phyloP scores from a whole-genome alignment of 2,329 filamentous ascomycete genomes.

The Aphanocladium album region DNA sequence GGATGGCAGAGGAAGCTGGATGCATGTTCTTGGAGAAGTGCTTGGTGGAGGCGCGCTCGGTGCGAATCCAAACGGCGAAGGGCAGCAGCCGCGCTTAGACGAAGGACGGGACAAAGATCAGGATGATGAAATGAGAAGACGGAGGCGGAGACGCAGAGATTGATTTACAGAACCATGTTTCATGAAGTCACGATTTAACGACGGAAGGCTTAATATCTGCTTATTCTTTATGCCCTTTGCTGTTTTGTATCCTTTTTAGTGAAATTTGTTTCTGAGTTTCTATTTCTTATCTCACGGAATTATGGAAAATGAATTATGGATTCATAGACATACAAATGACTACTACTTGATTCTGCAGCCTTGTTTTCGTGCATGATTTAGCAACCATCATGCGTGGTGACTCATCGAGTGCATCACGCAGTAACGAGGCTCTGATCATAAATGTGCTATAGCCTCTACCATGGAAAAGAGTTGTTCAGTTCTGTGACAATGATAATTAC shows the following conservation, averaged over 20 bases:
- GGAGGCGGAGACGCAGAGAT: not conserved
- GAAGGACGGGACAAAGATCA: not conserved
- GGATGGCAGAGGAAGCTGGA: slow-evolving; percentile 24
- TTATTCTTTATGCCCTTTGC: not conserved
- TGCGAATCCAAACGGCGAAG: not conserved
- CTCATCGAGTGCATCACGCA: no score
- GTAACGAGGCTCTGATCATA: no score
- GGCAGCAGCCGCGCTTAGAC: not conserved
- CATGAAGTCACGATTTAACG: not conserved
- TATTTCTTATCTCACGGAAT: not conserved
- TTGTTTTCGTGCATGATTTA: no score
- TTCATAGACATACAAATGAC: not conserved
- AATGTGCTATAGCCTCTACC: no score
- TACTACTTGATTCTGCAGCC: no score
- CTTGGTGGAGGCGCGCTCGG: slow-evolving; percentile 13
- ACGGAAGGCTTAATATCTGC: not conserved
- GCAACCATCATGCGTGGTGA: no score
- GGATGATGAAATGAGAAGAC: not conserved
- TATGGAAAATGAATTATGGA: not conserved
- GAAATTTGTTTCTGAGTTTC: not conserved
- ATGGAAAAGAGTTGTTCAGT: no score
- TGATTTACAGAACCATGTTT: not conserved
- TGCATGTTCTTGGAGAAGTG: slow-evolving; percentile 21
- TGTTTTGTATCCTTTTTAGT: not conserved
- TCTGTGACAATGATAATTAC: no score